These are phyloP conservation scores for Ustilaginoidea virens DNA, from an alignment of 2,329 filamentous ascomycete genomes.

Conservation along the genomic window DNA sequence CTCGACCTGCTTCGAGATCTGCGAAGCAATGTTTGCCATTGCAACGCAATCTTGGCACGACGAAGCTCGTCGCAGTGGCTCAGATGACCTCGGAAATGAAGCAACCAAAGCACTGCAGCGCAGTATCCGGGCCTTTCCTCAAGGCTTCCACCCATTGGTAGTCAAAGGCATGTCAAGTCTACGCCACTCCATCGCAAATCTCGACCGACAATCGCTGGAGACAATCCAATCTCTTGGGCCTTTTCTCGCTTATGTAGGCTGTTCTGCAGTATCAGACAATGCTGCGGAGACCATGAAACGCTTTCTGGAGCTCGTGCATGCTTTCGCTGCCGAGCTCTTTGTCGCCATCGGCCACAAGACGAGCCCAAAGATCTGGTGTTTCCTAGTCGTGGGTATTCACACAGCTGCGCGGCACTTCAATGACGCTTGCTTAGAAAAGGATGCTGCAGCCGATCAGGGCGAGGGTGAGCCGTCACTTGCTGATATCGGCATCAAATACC, in stretches of 20 bases:
- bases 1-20: slow-evolving; percentile 21
- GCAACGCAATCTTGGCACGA: slow-evolving; percentile 10
- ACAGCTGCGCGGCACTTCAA: slow-evolving; percentile 20
- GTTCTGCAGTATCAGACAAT: slow-evolving; percentile 17
- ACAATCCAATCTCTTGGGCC: slow-evolving; percentile 22
- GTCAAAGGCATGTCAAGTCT: slow-evolving; percentile 13
- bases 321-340: slow-evolving; percentile 20
- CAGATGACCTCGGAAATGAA: slow-evolving; percentile 25
- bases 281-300: slow-evolving; percentile 18
- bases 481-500: slow-evolving; percentile 13
- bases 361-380: slow-evolving; percentile 19
- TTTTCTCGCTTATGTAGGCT: slow-evolving; percentile 33
- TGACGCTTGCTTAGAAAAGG: slow-evolving; percentile 21
- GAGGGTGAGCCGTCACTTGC: slow-evolving; percentile 3
- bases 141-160: slow-evolving; percentile 20
- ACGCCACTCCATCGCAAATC: slow-evolving; percentile 9
- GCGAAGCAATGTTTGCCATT: slow-evolving; percentile 18
- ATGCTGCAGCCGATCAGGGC: slow-evolving; percentile 9
- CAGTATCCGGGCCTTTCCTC: slow-evolving; percentile 19
- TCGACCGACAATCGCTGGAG: slow-evolving; percentile 10
- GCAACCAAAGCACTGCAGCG: slow-evolving; percentile 24
- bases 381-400: slow-evolving; percentile 22
- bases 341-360: slow-evolving; percentile 18
- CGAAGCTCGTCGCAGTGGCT: slow-evolving; percentile 8
- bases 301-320: slow-evolving; percentile 23